Evolutionary conservation across 257 asterid genomes (phyloP).

Genomic region (Nyctanthes arbortristis): DNA sequence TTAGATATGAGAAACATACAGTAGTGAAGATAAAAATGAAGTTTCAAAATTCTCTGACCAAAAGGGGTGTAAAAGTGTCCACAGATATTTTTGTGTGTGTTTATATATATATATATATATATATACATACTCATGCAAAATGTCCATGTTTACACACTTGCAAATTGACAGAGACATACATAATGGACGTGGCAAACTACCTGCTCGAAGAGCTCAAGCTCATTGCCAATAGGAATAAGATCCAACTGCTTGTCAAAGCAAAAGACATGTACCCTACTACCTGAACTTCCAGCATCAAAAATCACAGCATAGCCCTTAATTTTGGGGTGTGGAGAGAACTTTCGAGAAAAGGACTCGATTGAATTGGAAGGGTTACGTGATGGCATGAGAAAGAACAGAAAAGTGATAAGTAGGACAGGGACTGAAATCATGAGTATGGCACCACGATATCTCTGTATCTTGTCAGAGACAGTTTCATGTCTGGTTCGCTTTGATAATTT

Average conservation of each 20-base stretch:
- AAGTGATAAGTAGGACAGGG: conserved; percentile 52
- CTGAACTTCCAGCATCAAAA: conserved; percentile 94
- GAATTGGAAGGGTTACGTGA: conserved; percentile 34
- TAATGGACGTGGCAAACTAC: conserved; percentile 25
- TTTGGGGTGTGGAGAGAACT: conserved; percentile 41
- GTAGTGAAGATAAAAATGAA: conserved; percentile 7
- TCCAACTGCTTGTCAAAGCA: conserved; percentile 68
- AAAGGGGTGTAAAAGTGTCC: too few species aligned
- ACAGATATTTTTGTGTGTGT: neutral
- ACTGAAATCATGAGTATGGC: conserved; percentile 62
- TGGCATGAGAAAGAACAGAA: conserved; percentile 50
- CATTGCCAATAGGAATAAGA: conserved; percentile 76
- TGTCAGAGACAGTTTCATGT: conserved; percentile 51
- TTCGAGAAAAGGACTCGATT: conserved; percentile 28
- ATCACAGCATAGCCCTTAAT: conserved; percentile 67
- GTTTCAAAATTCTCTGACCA: neutral
- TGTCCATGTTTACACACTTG: neutral
- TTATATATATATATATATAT: neutral
- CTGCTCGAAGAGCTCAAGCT: conserved; percentile 76
- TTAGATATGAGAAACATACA: conserved; percentile 18
- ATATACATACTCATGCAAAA: neutral
- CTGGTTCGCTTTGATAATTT: conserved; percentile 60
- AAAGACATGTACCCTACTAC: conserved; percentile 89
- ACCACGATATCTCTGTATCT: conserved; percentile 75
- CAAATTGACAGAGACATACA: neutral